Percentiles rank a stretch among this genome's conserved stretches.
These are phyloP conservation scores for Phialemonium atrogriseum DNA, from an alignment of 2,329 filamentous ascomycete genomes.

Conservation along the genomic window DNA sequence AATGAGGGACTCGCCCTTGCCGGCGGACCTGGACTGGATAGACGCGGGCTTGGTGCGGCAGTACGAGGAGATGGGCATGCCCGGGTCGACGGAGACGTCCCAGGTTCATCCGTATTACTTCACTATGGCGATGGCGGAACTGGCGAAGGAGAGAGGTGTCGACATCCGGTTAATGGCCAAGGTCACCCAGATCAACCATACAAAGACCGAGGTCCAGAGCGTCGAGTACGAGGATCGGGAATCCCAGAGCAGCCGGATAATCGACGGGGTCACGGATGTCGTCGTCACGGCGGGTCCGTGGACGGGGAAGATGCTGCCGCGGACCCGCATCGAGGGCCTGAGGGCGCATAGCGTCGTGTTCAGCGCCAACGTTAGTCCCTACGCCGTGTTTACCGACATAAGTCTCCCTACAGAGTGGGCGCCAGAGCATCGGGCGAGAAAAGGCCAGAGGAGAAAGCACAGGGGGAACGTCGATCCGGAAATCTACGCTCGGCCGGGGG, in stretches of 20 bases:
- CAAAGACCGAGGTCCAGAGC: slow-evolving; percentile 39
- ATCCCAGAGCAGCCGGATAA: slow-evolving; percentile 23
- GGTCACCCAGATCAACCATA: slow-evolving; percentile 59
- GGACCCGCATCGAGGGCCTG: slow-evolving; percentile 47
- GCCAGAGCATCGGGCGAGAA: slow-evolving; percentile 36
- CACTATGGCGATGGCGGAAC: slow-evolving; percentile 71
- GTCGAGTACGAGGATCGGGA: slow-evolving; percentile 51
- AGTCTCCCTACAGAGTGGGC: slow-evolving; percentile 58
- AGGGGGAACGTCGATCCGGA: slow-evolving; percentile 70
- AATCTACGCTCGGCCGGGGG: slow-evolving; percentile 85
- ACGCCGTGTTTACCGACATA: slow-evolving; percentile 83
- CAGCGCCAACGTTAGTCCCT: slow-evolving; percentile 57
- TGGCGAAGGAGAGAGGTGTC: slow-evolving; percentile 63
- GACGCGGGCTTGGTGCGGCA: slow-evolving; percentile 54
- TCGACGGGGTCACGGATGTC: slow-evolving; percentile 43
- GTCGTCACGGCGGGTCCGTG: slow-evolving; percentile 38
- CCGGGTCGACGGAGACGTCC: slow-evolving; percentile 66
- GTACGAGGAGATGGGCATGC: slow-evolving; percentile 74
- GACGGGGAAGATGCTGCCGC: slow-evolving; percentile 51
- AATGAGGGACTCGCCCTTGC: slow-evolving; percentile 53
- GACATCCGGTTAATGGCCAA: slow-evolving; percentile 57
- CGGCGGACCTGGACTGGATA: slow-evolving; percentile 79
- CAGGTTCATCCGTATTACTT: slow-evolving; percentile 93
- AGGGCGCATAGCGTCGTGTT: slow-evolving; percentile 60
- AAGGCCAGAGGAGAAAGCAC: slow-evolving; percentile 44